phyloP scores from a whole-genome alignment of 1,284 basidiomycete species.

The Trichosporon faecale region DNA sequence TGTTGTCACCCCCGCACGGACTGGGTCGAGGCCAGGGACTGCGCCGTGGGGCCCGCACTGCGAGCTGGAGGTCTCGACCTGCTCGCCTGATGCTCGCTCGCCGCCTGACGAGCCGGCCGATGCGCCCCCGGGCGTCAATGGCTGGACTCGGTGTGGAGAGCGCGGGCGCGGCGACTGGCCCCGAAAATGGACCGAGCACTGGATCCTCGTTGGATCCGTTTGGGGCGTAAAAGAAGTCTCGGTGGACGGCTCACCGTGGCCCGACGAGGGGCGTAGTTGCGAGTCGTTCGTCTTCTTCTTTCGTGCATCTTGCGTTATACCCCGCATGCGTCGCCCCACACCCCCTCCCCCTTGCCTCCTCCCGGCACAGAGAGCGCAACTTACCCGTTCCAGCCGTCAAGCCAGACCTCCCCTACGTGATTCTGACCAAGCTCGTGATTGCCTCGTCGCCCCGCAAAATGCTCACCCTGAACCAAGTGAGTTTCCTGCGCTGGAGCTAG shows the following conservation, averaged over 20 bases:
- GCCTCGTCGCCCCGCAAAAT: constrained; percentile 34
- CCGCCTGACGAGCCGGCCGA: background rate
- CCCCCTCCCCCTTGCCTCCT: background rate
- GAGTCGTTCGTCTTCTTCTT: background rate
- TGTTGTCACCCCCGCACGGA: background rate
- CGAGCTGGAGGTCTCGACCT: too few relatives aligned
- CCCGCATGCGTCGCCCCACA: background rate
- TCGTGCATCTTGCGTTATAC: background rate
- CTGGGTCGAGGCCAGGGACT: too few relatives aligned
- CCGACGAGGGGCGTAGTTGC: background rate
- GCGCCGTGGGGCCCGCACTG: too few relatives aligned
- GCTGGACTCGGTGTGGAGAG: background rate
- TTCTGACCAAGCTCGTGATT: constrained; percentile 34
- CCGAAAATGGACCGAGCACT: background rate
- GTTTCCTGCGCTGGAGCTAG: background rate
- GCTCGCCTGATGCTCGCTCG: background rate
- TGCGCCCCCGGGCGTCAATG: background rate
- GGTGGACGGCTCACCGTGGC: background rate
- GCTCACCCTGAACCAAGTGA: constrained; percentile 35
- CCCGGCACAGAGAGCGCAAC: background rate
- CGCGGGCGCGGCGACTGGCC: background rate
- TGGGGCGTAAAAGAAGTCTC: constrained; percentile 3
- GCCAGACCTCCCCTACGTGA: constrained; percentile 32
- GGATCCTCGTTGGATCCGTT: background rate
- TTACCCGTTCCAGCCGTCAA: constrained; percentile 27